These are phyloP conservation scores for Tetradesmus obliquus DNA, from an alignment of 139 green algal genomes.

Conservation along the genomic window DNA sequence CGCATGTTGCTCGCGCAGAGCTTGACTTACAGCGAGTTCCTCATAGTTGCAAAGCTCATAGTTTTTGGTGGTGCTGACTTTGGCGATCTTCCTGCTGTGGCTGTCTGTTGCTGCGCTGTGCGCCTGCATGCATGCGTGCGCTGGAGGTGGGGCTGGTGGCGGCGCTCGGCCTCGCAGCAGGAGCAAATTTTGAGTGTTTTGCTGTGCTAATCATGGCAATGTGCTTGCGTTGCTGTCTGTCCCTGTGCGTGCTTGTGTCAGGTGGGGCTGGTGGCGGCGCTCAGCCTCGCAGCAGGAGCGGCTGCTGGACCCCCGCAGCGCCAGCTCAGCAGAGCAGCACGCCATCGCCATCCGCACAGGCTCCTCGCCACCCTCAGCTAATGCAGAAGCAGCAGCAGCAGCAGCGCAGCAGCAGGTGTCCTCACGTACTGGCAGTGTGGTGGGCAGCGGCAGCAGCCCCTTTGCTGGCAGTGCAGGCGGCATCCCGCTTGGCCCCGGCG, in stretches of 20 bases:
- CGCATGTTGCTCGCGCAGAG: no score
- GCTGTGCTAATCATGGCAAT: no score
- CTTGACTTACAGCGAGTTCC: no score
- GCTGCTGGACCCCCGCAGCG: neutral
- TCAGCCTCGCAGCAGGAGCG: neutral
- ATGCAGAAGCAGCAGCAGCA: neutral
- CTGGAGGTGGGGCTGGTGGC: neutral
- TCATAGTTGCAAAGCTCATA: no score
- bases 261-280: neutral
- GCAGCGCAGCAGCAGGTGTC: neutral
- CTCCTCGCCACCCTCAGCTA: neutral
- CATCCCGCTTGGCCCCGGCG: neutral
- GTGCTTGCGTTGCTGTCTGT: neutral
- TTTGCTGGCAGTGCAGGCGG: slow-evolving; percentile 4
- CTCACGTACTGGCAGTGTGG: neutral
- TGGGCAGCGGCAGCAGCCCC: neutral
- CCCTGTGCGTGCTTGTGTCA: neutral
- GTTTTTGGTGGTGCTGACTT: no score
- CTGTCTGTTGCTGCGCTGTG: no score
- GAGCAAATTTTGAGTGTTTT: no score
- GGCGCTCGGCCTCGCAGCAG: no score
- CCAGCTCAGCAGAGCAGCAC: neutral
- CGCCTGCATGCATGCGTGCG: neutral
- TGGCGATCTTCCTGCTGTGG: no score
- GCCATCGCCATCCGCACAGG: neutral